phyloP scores from a whole-genome alignment of 1,139 yeast genomes.

The Saccharomyces hybrid region DNA sequence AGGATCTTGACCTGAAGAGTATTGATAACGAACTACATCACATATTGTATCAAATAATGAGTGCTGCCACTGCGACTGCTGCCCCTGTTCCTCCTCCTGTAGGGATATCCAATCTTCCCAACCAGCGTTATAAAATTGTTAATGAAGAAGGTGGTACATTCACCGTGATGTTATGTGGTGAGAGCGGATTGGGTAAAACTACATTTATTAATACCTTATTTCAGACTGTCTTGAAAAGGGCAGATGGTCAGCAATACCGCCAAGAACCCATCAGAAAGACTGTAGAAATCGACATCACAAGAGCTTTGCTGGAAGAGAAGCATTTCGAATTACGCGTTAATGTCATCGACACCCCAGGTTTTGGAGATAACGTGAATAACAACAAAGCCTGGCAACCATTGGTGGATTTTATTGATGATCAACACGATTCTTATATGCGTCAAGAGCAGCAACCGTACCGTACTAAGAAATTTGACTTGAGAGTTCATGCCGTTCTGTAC shows the following conservation, averaged over 20 bases:
- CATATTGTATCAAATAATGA: not conserved
- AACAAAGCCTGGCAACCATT: slow-evolving; percentile 90
- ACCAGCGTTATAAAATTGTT: slow-evolving; percentile 88
- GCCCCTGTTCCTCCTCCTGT: slow-evolving; percentile 28
- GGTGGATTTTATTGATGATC: slow-evolving; percentile 91
- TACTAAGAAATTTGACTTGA: slow-evolving; percentile 59
- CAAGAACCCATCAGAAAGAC: slow-evolving; percentile 66
- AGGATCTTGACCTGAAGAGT: not conserved
- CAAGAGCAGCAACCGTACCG: slow-evolving; percentile 95
- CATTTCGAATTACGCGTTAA: slow-evolving; percentile 79
- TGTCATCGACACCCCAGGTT: slow-evolving; percentile 94
- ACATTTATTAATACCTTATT: slow-evolving; percentile 90
- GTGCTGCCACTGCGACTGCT: slow-evolving; percentile 11
- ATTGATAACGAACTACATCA: not conserved
- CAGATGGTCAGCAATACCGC: slow-evolving; percentile 24
- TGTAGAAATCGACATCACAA: slow-evolving; percentile 80
- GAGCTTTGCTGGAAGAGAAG: slow-evolving; percentile 90
- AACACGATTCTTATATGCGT: slow-evolving; percentile 87
- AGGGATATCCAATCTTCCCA: slow-evolving; percentile 87
- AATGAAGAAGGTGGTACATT: slow-evolving; percentile 83
- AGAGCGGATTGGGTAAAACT: slow-evolving; percentile 88
- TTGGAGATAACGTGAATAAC: slow-evolving; percentile 94
- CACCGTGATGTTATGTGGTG: slow-evolving; percentile 94
- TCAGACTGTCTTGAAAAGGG: slow-evolving; percentile 44
- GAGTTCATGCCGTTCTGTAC: slow-evolving; percentile 93